Base-by-base conservation (phyloP, 1,284 basidiomycete genomes). In the Amylostereum areolatum region DNA sequence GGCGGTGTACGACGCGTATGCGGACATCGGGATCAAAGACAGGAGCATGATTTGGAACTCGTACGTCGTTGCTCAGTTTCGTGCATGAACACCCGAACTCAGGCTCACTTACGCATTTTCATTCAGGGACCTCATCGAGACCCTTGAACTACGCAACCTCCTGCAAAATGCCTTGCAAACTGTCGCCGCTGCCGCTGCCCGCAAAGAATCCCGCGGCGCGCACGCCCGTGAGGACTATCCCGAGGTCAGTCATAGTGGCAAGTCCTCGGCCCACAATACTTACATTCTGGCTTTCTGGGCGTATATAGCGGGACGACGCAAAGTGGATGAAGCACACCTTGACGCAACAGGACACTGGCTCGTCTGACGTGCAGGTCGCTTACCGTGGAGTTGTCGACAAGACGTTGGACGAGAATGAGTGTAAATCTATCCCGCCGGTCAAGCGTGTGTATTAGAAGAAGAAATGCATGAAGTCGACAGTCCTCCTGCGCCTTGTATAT, bases 1-100 rank as follows among this genome's bases (percentile, higher is more conserved):
- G 55, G 75, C 81, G 50, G 92, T 98, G 57, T 95, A 92, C 77
- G 81, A 87, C 61, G 89, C 80, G 65, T 99, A 85, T 71, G 80
- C 89, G 59, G 80, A 97, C 47, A 87, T 99, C 58, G 90, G 93
- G 54, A 90, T 97, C 73, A 95, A 96, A 77, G 96, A 99, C 71
- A 82, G 96, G 64, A 92, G 89, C 67, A 91, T 98, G 92, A 97
- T 99, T 71, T 98, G 96, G 97, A 97, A 97, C 74, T 90, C 91
- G 91, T 94, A 54, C 55, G 83, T 73, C 10, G 11, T 8, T 18
- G n/a, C n/a, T n/a, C n/a, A n/a, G n/a, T 31, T 32, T 30, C 35
- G 8, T 12, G 1, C 25, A 40, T 18, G 27, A 24, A 31, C 7
- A 5, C 2, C 46, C 12, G 2, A 30, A 47, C n/a, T n/a, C n/a